Conservation (phyloP, 495 filamentous ascomycete species). For the Podospora comata region DNA sequence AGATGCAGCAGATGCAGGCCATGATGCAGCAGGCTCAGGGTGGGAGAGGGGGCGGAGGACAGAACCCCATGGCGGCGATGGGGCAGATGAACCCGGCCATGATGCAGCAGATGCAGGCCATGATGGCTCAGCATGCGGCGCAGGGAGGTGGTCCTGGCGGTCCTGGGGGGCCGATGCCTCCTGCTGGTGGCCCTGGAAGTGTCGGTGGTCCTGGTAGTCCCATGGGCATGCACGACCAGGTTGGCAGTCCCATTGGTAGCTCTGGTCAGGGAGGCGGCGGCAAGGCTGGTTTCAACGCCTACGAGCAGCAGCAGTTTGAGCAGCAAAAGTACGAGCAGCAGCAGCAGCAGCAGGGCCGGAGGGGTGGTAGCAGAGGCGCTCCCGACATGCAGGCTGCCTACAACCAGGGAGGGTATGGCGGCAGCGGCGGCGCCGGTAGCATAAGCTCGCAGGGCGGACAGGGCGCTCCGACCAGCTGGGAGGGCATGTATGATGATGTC, state of each 20-base stretch:
- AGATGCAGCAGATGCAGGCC: constrained; percentile 81
- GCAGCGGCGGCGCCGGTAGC: constrained; percentile 21
- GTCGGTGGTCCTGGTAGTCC: constrained; percentile 29
- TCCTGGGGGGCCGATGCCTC: constrained; percentile 33
- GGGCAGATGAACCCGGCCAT: constrained; percentile 71
- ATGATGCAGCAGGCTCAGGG: constrained; percentile 28
- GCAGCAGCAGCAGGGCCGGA: constrained; percentile 44
- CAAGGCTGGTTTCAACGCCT: constrained; percentile 28
- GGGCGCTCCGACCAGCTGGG: constrained; percentile 74
- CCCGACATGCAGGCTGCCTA: constrained; percentile 29
- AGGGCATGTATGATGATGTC: constrained; percentile 99
- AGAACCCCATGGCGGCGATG: constrained; percentile 49
- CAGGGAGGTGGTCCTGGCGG: constrained; percentile 43
- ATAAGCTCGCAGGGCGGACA: constrained; percentile 16
- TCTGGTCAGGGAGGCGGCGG: constrained; percentile 13
- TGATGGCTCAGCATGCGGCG: constrained; percentile 64
- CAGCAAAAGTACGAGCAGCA: constrained; percentile 85
- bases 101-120: constrained; percentile 86
- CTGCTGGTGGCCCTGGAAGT: constrained; percentile 36
- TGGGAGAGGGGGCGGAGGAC: constrained; percentile 30
- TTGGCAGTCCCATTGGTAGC: constrained; percentile 5
- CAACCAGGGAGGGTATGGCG: constrained; percentile 42
- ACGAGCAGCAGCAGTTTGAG: constrained; percentile 70
- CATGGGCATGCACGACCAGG: constrained; percentile 11
- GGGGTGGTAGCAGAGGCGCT: constrained; percentile 35